These are phyloP conservation scores for Glaciozyma martinii DNA, from an alignment of 768 basidiomycete genomes.

Conservation along the genomic window DNA sequence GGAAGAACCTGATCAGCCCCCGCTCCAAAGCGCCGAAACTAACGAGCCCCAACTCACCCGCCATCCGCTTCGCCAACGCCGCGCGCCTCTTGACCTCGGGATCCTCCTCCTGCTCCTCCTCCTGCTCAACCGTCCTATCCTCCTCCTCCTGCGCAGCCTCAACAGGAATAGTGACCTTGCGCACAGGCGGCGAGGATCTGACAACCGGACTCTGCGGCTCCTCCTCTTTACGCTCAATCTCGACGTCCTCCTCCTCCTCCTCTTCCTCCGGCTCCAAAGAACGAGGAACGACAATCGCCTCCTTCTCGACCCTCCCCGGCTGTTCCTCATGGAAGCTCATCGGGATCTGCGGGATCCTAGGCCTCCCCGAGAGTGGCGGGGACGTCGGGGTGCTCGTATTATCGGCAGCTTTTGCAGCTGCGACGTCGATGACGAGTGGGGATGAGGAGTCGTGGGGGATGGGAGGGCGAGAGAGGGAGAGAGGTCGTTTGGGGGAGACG, in stretches of 20 bases:
- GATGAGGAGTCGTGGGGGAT: too few species aligned
- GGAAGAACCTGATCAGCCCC: too few species aligned
- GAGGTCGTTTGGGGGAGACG: too few species aligned
- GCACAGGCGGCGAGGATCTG: neutral
- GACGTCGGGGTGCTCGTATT: neutral
- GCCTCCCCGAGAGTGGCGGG: neutral
- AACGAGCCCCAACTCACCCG: neutral
- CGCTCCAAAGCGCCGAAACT: too few species aligned
- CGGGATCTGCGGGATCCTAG: neutral
- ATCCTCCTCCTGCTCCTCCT: constrained; percentile 26
- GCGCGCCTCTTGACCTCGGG: constrained; percentile 18
- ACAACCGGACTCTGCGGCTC: neutral
- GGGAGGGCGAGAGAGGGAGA: too few species aligned
- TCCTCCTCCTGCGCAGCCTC: neutral
- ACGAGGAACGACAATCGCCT: neutral
- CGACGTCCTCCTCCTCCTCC: neutral
- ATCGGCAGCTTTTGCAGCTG: neutral
- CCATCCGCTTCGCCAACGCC: constrained; percentile 28
- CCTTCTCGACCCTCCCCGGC: neutral
- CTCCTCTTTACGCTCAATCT: neutral
- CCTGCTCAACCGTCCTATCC: neutral
- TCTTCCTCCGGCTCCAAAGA: neutral
- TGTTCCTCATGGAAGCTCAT: neutral
- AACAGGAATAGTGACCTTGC: neutral
- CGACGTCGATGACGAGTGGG: neutral